phyloP scores from a whole-genome alignment of 345 rosid species.

The Pistacia atlantica region DNA sequence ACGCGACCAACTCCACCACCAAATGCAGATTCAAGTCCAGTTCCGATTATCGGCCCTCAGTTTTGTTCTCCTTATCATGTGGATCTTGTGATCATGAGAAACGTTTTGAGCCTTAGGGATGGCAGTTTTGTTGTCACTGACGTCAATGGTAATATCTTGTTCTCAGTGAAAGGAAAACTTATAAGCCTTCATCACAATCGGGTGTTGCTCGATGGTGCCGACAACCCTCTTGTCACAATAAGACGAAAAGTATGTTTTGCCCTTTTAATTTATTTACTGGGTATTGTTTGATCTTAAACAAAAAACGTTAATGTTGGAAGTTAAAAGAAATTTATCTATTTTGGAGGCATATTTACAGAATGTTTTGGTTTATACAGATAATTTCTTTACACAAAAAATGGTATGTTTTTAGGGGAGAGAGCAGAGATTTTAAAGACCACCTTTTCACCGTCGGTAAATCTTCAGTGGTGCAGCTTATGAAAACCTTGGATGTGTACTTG shows the following conservation, averaged over 20 bases:
- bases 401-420: constrained; percentile 32
- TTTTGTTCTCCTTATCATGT: constrained; percentile 23
- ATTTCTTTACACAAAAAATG: constrained; percentile 29
- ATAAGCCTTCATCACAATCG: constrained; percentile 20
- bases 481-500: constrained; percentile 18
- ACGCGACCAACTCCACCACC: background rate
- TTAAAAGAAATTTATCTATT: no score
- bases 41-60: constrained; percentile 21
- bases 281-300: no score
- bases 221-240: constrained; percentile 32
- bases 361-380: constrained; percentile 25
- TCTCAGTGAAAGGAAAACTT: constrained; percentile 26
- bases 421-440: constrained; percentile 19
- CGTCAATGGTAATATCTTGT: constrained; percentile 24
- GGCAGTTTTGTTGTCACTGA: constrained; percentile 26
- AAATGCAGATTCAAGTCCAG: background rate
- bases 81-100: constrained; percentile 30
- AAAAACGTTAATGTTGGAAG: no score
- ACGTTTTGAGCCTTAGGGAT: constrained; percentile 14
- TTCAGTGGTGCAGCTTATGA: background rate
- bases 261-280: no score
- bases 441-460: constrained; percentile 22
- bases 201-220: constrained; percentile 24
- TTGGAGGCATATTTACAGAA: background rate
- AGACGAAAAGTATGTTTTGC: constrained; percentile 26